A percentile compares a stretch with the other conserved stretches of the same genome.
Conservation (phyloP, 768 basidiomycete species). For the Cantharellus anzutake region DNA sequence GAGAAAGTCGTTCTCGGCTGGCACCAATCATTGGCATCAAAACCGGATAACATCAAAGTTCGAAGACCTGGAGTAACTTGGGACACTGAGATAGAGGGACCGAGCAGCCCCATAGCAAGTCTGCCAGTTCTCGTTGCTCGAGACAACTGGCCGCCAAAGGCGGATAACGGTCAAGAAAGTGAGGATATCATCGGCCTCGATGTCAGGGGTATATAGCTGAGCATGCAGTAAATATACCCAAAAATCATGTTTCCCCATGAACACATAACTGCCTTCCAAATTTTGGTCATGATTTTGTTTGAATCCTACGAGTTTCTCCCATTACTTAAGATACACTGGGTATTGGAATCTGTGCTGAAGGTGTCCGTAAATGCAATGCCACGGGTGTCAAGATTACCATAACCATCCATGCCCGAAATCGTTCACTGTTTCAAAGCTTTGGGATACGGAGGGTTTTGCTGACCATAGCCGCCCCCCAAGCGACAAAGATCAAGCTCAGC, state of each 20-base stretch:
- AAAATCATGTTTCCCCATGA: no score
- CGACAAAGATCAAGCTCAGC: constrained; percentile 53
- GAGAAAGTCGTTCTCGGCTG: not conserved
- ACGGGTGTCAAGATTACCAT: no score
- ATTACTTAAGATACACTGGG: no score
- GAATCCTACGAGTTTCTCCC: no score
- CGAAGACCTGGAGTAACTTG: not conserved
- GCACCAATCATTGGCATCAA: not conserved
- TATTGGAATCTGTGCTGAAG: no score
- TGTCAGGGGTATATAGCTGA: not conserved
- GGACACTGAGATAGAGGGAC: not conserved
- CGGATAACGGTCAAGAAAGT: no score
- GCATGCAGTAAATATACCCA: not conserved
- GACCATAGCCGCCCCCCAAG: constrained; percentile 94
- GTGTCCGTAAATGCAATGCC: no score
- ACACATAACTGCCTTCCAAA: no score
- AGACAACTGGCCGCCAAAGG: not conserved
- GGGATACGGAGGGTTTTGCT: constrained; percentile 88
- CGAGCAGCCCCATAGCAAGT: not conserved
- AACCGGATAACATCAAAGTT: not conserved
- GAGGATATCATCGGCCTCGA: not conserved
- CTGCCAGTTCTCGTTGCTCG: not conserved
- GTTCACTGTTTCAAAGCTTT: constrained; percentile 30
- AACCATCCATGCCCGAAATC: no score
- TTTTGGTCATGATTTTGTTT: no score